Evolutionary conservation across 768 basidiomycete species (phyloP), one percentile per base, ranked within the genome.

Genomic region (Candolleomyces efflorescens): DNA sequence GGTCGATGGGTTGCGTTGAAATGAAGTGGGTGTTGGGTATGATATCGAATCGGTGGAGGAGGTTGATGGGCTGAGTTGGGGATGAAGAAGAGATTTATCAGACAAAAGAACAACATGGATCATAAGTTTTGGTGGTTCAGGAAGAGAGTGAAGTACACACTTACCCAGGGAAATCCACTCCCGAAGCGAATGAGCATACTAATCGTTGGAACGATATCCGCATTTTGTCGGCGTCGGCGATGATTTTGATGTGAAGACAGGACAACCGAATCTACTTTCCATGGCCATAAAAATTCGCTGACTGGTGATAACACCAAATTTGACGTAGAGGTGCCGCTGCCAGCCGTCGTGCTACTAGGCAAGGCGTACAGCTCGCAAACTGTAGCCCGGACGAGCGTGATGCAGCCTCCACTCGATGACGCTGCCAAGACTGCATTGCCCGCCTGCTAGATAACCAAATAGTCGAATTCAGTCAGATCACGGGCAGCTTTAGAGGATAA

Each of bases 21-120:
- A 58, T 46, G 38, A 22, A 48, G 13, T 22, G 17, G n/a, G 68
- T 61, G 64, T 85, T 82, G 0, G 80, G 77, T 1, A 65, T 66
- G 15, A 90, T 72, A 36, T 76, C 65, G 64, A 79, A 86, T 66
- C 85, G 82, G 62, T 88, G 84, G n/a, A 89, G 73, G 23, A 83
- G 69, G 67, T 90, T 88, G 60, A 84, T 78, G 0, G 86, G 84
- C 87, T 75, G 57, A 20, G 41, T 17, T 5, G n/a, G 20, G 11
- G 24, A 18, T 3, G 36, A 32, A 22, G 23, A 41, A 5, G 11
- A 26, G 22, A 55, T 22, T 47, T 11, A 17, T 11, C 3, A 3
- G 15, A 20, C 20, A 46, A 43, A 37, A 44, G 43, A 27, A 54
- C 38, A 43, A 20, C 5, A 24, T 26, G 24, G 11, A 32, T 32